Base-by-base conservation (phyloP, 2,329 filamentous ascomycete species). In the Pseudogymnoascus sp. region DNA sequence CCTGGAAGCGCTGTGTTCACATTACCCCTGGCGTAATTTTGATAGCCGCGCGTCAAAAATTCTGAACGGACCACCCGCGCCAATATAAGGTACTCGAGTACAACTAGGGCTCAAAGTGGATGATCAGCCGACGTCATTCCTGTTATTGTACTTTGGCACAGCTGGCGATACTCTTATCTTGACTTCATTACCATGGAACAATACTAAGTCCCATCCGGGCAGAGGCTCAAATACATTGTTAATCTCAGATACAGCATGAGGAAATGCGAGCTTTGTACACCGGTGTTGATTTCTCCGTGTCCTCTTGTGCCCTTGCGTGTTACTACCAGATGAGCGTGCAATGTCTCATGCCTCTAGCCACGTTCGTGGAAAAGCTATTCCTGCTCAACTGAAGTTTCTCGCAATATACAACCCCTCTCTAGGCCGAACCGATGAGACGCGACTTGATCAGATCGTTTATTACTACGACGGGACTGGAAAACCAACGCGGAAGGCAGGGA, bases 401-500 rank as follows among this genome's bases (percentile, higher is more conserved):
- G 87, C 93, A 73, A 95, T 99, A 74, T 99, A 96, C 81, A 97
- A 96, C 74, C 94, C 95, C 35, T 85, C 88, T 5, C 82, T 95
- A 50, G 88, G 89, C 70, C 81, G 77, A 69, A 81, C 78, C 2
- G 80, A 83, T 69, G 80, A 82, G 47, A 81, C 78, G 2, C 78
- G 92, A 66, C 79, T 83, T 60, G 82, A 93, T 69, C 91, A 99
- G 77, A 91, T 97, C 66, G 90, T 97, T 69, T 99, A 96, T 79
- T 97, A 96, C 74, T 60, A 38, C 35, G 33, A 38, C 35, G 35
- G 35, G n/a, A 78, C 67, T 75, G 79, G 69, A 62, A 65, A 62
- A n/a, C 63, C 64, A 12, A 60, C 61, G 21, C 64, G 44, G 16
- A 66, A 65, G 59, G 69, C 66, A 23, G 72, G 61, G 67, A 70